These are phyloP conservation scores for Aureobasidium sp. DNA, from an alignment of 2,329 filamentous ascomycete genomes.

Conservation along the genomic window DNA sequence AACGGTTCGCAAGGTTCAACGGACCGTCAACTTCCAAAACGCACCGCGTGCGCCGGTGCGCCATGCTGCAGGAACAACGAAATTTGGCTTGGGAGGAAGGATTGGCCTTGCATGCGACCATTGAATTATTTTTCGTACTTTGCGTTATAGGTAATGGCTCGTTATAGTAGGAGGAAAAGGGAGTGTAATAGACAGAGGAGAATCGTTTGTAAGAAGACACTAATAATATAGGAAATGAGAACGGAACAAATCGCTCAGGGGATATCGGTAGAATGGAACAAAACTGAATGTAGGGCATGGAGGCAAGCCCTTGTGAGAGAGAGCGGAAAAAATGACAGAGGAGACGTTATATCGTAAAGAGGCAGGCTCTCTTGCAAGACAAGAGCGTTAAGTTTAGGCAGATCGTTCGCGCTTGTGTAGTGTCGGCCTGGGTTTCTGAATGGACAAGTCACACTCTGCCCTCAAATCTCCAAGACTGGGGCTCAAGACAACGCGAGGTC, in stretches of 20 bases:
- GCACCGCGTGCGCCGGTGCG: not conserved
- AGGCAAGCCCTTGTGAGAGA: not conserved
- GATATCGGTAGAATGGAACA: not conserved
- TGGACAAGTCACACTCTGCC: not conserved
- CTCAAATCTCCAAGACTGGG: slow-evolving; percentile 7
- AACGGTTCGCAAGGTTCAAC: not conserved
- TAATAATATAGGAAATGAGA: not conserved
- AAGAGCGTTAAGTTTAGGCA: not conserved
- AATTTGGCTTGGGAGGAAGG: not conserved
- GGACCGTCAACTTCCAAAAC: slow-evolving; percentile 1
- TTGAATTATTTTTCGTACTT: not conserved
- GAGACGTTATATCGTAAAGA: slow-evolving; percentile 8
- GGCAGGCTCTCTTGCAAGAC: not conserved
- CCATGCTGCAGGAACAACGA: not conserved
- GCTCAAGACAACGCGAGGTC: not conserved
- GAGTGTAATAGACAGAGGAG: not conserved
- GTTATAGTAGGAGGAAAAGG: not conserved
- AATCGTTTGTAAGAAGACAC: not conserved
- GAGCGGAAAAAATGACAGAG: not conserved
- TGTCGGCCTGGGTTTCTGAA: not conserved
- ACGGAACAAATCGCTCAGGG: not conserved
- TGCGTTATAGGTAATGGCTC: not conserved
- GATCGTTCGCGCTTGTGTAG: slow-evolving; percentile 8
- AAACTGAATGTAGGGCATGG: not conserved
- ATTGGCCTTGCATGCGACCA: not conserved